Base-by-base conservation (phyloP, 140 eudicot genomes). In the Ambrosia hybrid region DNA sequence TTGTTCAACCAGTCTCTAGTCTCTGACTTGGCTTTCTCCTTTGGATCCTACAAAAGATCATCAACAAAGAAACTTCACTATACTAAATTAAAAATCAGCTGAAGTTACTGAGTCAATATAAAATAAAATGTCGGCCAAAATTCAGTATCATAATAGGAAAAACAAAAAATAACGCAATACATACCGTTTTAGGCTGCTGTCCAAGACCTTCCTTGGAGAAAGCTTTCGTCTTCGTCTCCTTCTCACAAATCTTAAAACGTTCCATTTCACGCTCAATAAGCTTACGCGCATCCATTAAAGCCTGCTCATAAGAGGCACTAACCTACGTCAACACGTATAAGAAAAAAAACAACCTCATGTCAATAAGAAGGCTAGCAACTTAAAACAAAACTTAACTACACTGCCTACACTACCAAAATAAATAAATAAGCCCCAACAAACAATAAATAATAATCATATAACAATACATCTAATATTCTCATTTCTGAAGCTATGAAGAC, bases 261-360 rank as follows among this genome's bases (percentile, higher is more conserved):
- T 95, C 99, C 99, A 94, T 94, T 83, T 94, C 99, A 67, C 96
- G 89, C 78, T 94, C 99, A 65, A 94, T 94, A 43, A 72, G 94
- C 84, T 90, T 94, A 5, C 99, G 96, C 21, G 99, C 91, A 80
- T 94, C 99, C 97, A 90, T 83, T 82, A 94, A 88, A 84, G 97
- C 96, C 96, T 94, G 97, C 99, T 94, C 97, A 94, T 94, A 94
- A 88, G 97, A 88, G 85, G 99, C 99, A 94, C 99, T 94, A 86
- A 94, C 99, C 99, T 94, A 95, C 86, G 95, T 91, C 96, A 88
- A 91, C 85, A 86, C 53, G 78, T 83, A 78, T 79, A 70, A 86
- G 62, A 70, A 79, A 84, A 65, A 64, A 30, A 30, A 30, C 26
- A 84, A 81, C 41, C 52, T 63, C 67, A 67, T 71, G 83, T 91